Percentiles rank a stretch among this genome's conserved stretches.
Conservation (phyloP, 1,284 basidiomycete species). For the Sporisorium scitamineum region DNA sequence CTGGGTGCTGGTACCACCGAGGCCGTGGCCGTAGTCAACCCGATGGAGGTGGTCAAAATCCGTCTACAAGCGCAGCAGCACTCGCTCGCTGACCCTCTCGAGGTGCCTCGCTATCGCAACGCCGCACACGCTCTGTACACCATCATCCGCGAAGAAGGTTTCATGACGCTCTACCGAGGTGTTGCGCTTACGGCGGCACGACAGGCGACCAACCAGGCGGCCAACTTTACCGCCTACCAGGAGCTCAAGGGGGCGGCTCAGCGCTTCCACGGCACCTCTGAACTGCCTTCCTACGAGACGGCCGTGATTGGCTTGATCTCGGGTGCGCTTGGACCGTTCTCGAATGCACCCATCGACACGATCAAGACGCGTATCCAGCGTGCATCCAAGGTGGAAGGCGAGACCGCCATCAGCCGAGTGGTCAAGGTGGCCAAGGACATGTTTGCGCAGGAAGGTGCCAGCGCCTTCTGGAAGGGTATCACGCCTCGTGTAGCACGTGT, state of each 20-base stretch:
- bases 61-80: conserved; percentile 97
- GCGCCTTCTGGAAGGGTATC: conserved; percentile 86
- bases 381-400: conserved; percentile 80
- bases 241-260: conserved; percentile 89
- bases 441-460: conserved; percentile 89
- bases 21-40: conserved; percentile 90
- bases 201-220: conserved; percentile 98
- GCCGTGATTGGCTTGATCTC: conserved; percentile 94
- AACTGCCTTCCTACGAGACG: conserved; percentile 86
- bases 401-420: conserved; percentile 80
- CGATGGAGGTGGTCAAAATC: conserved; percentile 99
- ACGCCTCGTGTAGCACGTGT: conserved; percentile 95
- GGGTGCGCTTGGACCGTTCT: conserved; percentile 95
- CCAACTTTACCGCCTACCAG: conserved; percentile 98
- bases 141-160: conserved; percentile 92
- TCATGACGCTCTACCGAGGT: conserved; percentile 87
- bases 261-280: conserved; percentile 74
- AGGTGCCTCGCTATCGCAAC: conserved; percentile 93
- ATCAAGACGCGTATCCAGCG: conserved; percentile 92
- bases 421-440: conserved; percentile 85
- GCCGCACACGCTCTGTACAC: conserved; percentile 96
- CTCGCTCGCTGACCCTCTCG: conserved; percentile 94
- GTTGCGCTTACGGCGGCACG: conserved; percentile 89
- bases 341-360: conserved; percentile 96
- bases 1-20: conserved; percentile 91